Base-by-base conservation (phyloP, 2,329 filamentous ascomycete genomes). In the Curvularia hawaiiensis region DNA sequence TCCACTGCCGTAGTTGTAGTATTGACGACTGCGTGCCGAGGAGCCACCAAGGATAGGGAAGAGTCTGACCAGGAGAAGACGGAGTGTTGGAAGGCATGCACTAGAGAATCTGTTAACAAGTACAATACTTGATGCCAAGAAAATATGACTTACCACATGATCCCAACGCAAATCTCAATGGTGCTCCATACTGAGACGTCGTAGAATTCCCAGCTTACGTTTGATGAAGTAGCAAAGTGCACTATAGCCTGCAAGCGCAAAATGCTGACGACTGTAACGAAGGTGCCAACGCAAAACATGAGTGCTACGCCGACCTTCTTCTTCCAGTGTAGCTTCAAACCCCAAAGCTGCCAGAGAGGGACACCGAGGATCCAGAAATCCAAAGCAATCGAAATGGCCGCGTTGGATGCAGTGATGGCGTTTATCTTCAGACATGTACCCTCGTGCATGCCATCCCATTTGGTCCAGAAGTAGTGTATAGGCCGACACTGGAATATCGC, bases 191-290 rank as follows among this genome's bases (percentile, higher is more conserved):
- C 72, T 1, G 74, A 71, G 8, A 77, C 75, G 4, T 75, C 73
- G 22, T 73, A 74, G 60, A 78, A 77, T 49, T 77, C 77, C 72
- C 75, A 77, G 31, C 66, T 72, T 20, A 77, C 61, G 61, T 82
- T 80, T 1, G 67, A 56, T 0, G 79, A 79, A 22, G 69, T 73
- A 18, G 76, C 76, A 52, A 82, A 81, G 39, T 74, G 63, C 44
- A 81, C 72, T 9, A 82, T 67, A 5, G 77, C 76, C 14, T 73
- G 71, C 4, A 82, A 64, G 4, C 79, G 77, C 39, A 82, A 63
- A 49, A 79, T 76, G 56, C 78, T 80, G 47, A 81, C 72, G 6
- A 80, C 59, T 2, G 77, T 79, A 45, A 79, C 76, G 48, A 79
- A 74, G 22, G 76, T 76, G 30, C 75, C 75, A 7, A 78, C 67